Conservation (phyloP, 441 rosid species). For the Erodium moschatum region DNA sequence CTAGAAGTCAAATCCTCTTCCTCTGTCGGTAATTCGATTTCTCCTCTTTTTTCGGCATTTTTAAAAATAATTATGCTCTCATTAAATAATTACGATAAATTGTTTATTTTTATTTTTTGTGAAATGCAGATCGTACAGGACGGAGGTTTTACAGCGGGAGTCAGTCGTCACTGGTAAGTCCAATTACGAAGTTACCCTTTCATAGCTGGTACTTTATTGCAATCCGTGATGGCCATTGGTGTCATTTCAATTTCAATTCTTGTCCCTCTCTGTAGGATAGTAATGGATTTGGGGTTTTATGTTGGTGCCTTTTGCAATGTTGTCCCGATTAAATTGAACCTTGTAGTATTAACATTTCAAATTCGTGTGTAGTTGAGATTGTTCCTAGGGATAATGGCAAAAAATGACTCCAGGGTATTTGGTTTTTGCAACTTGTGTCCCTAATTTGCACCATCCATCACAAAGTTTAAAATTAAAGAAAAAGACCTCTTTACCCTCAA, state of each 20-base stretch:
- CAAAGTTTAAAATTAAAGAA: no score
- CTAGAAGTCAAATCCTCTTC: constrained; percentile 74
- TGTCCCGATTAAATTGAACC: not conserved
- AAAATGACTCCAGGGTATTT: no score
- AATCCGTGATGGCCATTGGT: not conserved
- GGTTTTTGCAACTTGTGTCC: no score
- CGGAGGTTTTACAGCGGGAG: constrained; percentile 56
- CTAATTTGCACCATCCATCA: no score
- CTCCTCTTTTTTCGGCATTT: no score
- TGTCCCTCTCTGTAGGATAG: not conserved
- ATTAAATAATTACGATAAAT: constrained; percentile 10
- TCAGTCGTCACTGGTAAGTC: constrained; percentile 51
- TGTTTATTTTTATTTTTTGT: constrained; percentile 8
- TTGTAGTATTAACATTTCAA: not conserved
- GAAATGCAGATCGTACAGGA: constrained; percentile 52
- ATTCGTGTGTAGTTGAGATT: not conserved
- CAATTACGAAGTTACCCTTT: constrained; percentile 18
- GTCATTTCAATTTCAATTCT: not conserved
- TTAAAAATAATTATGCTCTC: not conserved
- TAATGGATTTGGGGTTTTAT: not conserved
- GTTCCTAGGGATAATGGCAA: no score
- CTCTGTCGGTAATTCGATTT: constrained; percentile 36
- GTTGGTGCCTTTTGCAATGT: constrained; percentile 1
- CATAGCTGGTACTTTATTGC: no score
- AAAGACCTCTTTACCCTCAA: no score